Base-by-base conservation (phyloP, 1,284 basidiomycete genomes). In the Microstroma glucosiphilum region DNA sequence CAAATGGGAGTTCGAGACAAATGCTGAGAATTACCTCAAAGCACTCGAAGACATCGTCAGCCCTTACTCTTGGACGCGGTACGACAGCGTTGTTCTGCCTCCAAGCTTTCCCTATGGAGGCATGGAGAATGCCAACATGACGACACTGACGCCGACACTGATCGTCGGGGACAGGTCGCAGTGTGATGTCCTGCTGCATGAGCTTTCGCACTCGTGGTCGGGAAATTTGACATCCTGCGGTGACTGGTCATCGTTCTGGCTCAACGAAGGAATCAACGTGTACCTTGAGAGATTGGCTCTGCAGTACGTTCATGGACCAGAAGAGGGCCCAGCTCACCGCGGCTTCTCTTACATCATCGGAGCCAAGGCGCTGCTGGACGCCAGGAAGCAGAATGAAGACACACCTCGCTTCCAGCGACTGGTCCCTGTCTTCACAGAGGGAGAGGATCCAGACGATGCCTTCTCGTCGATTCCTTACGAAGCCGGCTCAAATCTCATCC, bases 61-160 rank as follows among this genome's bases (percentile, higher is more conserved):
- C 49, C 76, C 76, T 0, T 98, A 97, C 80, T 83, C 84, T 56
- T 97, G 94, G 81, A 89, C 89, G 1, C 88, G 92, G 2, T 96
- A 92, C 75, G 92, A 96, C 79, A 81, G 93, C 7, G 83, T 97
- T 37, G 89, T 97, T n/a, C 83, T 96, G 8, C 94, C 94, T 0
- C 89, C 91, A 15, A 90, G 89, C 0, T 97, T 96, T 84, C 93
- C 93, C 0, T 96, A 79, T 65, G 80, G 80, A 23, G 79, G 78
- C 37, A 78, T 78, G 75, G 75, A 80, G 61, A 76, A 79, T 48
- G 73, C 77, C 43, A 79, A 79, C 63, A 58, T 78, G 12, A 77
- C 75, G 48, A 76, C 76, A 6, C 64, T 79, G 30, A 79, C 77
- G 0, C 77, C 77, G 55, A 70, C 68, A 42, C 64, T 79, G n/a